Evolutionary conservation across 2,329 filamentous ascomycete genomes (phyloP).

Genomic region (Fusarium concolor): DNA sequence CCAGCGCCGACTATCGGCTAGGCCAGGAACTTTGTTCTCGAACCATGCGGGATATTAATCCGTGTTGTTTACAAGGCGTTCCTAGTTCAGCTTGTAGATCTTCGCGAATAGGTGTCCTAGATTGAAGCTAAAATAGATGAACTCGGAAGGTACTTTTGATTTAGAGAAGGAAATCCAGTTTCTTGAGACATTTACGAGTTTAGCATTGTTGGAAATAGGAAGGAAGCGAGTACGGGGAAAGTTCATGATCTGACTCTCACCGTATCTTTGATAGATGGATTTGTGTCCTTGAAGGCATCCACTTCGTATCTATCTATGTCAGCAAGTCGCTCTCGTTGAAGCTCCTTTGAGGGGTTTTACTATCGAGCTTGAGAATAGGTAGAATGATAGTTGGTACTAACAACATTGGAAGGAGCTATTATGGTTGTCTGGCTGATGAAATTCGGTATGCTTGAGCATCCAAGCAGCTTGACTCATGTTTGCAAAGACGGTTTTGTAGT

Average conservation of each 20-base stretch:
- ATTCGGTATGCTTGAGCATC: too few relatives aligned
- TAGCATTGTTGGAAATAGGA: constrained; percentile 4
- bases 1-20: constrained; percentile 11
- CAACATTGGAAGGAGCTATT: not conserved
- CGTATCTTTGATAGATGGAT: not conserved
- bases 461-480: too few relatives aligned
- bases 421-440: not conserved
- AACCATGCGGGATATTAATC: not conserved
- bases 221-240: not conserved
- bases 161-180: not conserved
- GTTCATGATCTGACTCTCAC: constrained; percentile 6
- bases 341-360: not conserved
- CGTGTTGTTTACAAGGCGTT: not conserved
- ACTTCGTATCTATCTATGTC: not conserved
- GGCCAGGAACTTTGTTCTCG: not conserved
- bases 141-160: constrained; percentile 10
- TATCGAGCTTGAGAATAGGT: too few relatives aligned
- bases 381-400: not conserved
- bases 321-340: not conserved
- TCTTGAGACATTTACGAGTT: not conserved
- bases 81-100: constrained; percentile 4
- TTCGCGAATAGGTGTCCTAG: not conserved
- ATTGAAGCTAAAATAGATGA: not conserved
- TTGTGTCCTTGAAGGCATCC: too few relatives aligned
- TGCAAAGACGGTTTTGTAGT: too few relatives aligned